Evolutionary conservation across 495 filamentous ascomycete genomes (phyloP).

Genomic region (Xeromyces bisporus): DNA sequence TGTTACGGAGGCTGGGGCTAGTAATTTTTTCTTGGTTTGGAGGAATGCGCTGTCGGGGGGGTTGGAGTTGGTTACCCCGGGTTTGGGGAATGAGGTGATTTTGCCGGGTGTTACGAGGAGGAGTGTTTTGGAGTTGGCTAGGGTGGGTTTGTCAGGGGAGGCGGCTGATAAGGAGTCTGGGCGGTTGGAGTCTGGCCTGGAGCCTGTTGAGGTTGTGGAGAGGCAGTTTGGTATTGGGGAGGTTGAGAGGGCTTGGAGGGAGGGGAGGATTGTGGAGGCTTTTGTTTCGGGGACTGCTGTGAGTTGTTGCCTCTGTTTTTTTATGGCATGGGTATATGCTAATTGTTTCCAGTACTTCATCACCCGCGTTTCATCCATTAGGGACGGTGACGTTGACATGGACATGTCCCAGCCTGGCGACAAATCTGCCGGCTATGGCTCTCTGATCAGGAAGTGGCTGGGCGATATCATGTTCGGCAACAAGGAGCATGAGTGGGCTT

Average conservation of each 20-base stretch:
- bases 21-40: conserved; percentile 85
- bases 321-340: background rate
- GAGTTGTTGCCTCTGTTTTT: conserved; percentile 16
- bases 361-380: conserved; percentile 53
- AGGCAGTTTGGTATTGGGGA: conserved; percentile 64
- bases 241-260: conserved; percentile 49
- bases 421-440: conserved; percentile 48
- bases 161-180: no score
- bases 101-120: conserved; percentile 69
- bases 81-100: conserved; percentile 64
- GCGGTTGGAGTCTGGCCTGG: no score
- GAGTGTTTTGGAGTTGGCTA: conserved; percentile 58
- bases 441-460: conserved; percentile 60
- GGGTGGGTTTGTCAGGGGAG: conserved; percentile 33
- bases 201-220: conserved; percentile 59
- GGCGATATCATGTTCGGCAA: conserved; percentile 75
- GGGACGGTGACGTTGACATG: conserved; percentile 53
- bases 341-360: conserved; percentile 58
- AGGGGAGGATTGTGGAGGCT: conserved; percentile 66
- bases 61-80: conserved; percentile 65
- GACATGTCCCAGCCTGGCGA: conserved; percentile 42
- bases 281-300: conserved; percentile 82
- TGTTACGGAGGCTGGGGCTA: conserved; percentile 83
- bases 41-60: conserved; percentile 44
- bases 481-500: conserved; percentile 61